Percentiles rank a stretch among this genome's conserved stretches.
Conservation (phyloP, 176 grass and related monocot species). For the Pharus latifolius region DNA sequence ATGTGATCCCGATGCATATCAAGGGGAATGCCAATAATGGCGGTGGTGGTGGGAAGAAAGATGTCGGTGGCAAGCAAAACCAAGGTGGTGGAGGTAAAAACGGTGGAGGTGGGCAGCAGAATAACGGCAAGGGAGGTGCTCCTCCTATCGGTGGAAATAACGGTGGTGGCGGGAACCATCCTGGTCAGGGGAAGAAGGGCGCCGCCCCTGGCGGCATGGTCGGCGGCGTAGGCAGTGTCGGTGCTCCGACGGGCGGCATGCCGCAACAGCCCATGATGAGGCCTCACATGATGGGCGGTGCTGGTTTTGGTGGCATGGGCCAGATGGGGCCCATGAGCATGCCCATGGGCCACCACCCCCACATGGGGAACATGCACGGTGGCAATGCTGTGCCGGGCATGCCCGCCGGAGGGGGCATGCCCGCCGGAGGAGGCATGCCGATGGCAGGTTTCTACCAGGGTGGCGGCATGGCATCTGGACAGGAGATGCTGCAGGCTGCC, state of each 20-base stretch:
- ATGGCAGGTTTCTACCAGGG: conserved; percentile 13
- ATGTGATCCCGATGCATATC: conserved; percentile 31
- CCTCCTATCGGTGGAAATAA: conserved; percentile 27
- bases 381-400: conserved; percentile 20
- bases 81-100: conserved; percentile 32
- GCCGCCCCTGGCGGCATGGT: background rate
- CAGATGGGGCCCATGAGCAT: conserved; percentile 41
- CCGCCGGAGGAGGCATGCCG: conserved; percentile 8
- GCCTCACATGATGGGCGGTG: conserved; percentile 34
- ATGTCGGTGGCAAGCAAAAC: conserved; percentile 42
- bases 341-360: conserved; percentile 42
- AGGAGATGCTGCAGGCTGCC: conserved; percentile 49
- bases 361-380: conserved; percentile 18
- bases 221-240: background rate
- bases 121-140: conserved; percentile 38
- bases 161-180: background rate
- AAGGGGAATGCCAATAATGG: conserved; percentile 39
- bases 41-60: conserved; percentile 46
- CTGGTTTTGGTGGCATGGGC: conserved; percentile 36
- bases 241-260: background rate
- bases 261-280: conserved; percentile 21
- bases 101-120: conserved; percentile 24
- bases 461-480: conserved; percentile 1
- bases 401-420: conserved; percentile 18
- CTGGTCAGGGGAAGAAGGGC: conserved; percentile 16